phyloP scores from a whole-genome alignment of 805 yeast genomes.

The Ogataea dorogensis region DNA sequence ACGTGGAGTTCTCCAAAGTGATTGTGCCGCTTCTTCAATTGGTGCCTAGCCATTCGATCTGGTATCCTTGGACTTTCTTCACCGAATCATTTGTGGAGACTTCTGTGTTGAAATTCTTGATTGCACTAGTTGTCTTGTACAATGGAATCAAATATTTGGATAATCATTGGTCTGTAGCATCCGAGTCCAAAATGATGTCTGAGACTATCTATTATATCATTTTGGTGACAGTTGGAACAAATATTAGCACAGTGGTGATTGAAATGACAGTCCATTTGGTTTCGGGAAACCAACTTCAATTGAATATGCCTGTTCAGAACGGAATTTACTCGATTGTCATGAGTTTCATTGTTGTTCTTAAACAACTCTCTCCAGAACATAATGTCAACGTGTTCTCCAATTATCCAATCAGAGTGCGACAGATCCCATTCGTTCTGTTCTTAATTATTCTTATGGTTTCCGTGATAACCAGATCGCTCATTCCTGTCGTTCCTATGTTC shows the following conservation, averaged over 20 bases:
- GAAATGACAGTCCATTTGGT: slow-evolving; percentile 29
- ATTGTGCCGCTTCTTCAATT: slow-evolving; percentile 55
- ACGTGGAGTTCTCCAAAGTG: slow-evolving; percentile 39
- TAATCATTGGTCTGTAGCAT: slow-evolving; percentile 42
- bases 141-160: slow-evolving; percentile 47
- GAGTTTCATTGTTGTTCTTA: slow-evolving; percentile 56
- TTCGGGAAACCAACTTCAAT: slow-evolving; percentile 38
- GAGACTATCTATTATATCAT: slow-evolving; percentile 52
- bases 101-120: slow-evolving; percentile 42
- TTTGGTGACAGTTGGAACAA: slow-evolving; percentile 56
- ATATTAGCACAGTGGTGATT: slow-evolving; percentile 47
- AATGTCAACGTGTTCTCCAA: slow-evolving; percentile 45
- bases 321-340: slow-evolving; percentile 48
- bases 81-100: slow-evolving; percentile 67
- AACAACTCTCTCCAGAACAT: slow-evolving; percentile 59
- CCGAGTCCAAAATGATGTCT: slow-evolving; percentile 20
- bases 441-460: slow-evolving; percentile 31
- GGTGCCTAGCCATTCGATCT: slow-evolving; percentile 55
- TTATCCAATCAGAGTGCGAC: slow-evolving; percentile 51
- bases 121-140: slow-evolving; percentile 38
- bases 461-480: slow-evolving; percentile 31
- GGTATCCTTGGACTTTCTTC: slow-evolving; percentile 62
- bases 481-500: slow-evolving; percentile 56
- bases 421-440: slow-evolving; percentile 52
- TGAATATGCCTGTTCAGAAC: slow-evolving; percentile 49